phyloP scores from a whole-genome alignment of 805 yeast genomes.

The Candida boidinii region DNA sequence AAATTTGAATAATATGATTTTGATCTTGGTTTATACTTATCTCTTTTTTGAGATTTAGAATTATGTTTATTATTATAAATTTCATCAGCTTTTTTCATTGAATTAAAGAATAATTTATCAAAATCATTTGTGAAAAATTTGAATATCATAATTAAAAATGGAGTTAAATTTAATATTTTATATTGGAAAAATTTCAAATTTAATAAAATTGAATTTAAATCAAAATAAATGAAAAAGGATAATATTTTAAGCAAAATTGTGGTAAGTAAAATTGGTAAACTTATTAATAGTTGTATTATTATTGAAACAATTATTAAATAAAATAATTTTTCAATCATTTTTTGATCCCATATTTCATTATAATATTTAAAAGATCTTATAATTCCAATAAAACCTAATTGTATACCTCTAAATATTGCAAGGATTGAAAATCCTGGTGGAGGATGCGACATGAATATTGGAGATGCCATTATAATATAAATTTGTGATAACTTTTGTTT shows the following conservation, averaged over 20 bases:
- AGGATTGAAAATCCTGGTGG: slow-evolving; percentile 42
- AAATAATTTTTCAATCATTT: slow-evolving; percentile 28
- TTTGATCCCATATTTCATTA: slow-evolving; percentile 22
- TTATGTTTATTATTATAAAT: slow-evolving; percentile 33
- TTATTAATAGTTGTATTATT: slow-evolving; percentile 25
- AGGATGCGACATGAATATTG: slow-evolving; percentile 48
- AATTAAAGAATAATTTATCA: slow-evolving; percentile 30
- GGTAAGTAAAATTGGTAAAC: slow-evolving; percentile 18
- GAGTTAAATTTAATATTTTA: slow-evolving; percentile 31
- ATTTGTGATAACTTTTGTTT: neutral
- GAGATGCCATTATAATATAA: slow-evolving; percentile 42
- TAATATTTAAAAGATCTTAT: slow-evolving; percentile 40
- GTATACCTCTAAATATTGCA: slow-evolving; percentile 45
- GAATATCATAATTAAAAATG: slow-evolving; percentile 28
- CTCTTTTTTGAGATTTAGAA: slow-evolving; percentile 24
- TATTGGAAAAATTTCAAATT: slow-evolving; percentile 24
- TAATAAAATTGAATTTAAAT: slow-evolving; percentile 8
- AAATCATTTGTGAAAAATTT: slow-evolving; percentile 28
- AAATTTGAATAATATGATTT: slow-evolving; percentile 1
- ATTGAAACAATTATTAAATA: slow-evolving; percentile 29
- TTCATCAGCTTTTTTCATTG: slow-evolving; percentile 30
- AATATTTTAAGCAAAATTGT: slow-evolving; percentile 14
- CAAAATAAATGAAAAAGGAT: slow-evolving; percentile 8
- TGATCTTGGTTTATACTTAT: slow-evolving; percentile 11
- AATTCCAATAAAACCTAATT: slow-evolving; percentile 41